Evolutionary conservation across 2,329 filamentous ascomycete genomes (phyloP).

Genomic region (Ceratocystis destructans): DNA sequence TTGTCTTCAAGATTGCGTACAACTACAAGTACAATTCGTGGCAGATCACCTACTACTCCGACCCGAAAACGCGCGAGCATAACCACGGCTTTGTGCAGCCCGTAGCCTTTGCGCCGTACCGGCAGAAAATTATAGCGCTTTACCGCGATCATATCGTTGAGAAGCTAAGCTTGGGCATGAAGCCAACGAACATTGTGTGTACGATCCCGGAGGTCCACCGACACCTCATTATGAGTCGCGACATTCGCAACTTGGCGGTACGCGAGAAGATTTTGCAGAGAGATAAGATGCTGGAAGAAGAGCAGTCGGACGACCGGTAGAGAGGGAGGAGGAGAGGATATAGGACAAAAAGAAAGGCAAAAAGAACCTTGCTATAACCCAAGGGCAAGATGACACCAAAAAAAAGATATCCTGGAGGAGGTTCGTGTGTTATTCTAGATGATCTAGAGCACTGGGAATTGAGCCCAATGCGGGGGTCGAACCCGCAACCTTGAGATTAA

Average conservation of each 20-base stretch:
- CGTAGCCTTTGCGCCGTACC: neutral
- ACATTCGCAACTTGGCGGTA: neutral
- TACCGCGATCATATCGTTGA: neutral
- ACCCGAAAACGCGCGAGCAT: neutral
- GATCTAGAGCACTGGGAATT: constrained; percentile 20
- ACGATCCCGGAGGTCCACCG: neutral
- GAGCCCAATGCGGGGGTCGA: constrained; percentile 28
- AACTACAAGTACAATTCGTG: neutral
- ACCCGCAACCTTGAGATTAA: constrained; percentile 37
- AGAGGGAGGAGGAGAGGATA: neutral
- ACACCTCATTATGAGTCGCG: neutral
- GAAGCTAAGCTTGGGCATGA: neutral
- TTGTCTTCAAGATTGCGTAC: neutral
- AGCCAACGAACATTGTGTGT: neutral
- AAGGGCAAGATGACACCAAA: neutral
- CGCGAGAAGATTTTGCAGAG: neutral
- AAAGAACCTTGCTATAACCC: neutral
- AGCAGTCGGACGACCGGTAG: neutral
- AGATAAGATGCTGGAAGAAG: neutral
- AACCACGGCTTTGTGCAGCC: neutral
- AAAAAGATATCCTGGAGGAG: neutral
- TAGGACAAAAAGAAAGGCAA: neutral
- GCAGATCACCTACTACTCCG: neutral
- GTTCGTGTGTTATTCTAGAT: constrained; percentile 3
- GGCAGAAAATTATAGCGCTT: neutral